phyloP scores from a whole-genome alignment of 345 rosid species.

The Cardamine chenopodiifolia region DNA sequence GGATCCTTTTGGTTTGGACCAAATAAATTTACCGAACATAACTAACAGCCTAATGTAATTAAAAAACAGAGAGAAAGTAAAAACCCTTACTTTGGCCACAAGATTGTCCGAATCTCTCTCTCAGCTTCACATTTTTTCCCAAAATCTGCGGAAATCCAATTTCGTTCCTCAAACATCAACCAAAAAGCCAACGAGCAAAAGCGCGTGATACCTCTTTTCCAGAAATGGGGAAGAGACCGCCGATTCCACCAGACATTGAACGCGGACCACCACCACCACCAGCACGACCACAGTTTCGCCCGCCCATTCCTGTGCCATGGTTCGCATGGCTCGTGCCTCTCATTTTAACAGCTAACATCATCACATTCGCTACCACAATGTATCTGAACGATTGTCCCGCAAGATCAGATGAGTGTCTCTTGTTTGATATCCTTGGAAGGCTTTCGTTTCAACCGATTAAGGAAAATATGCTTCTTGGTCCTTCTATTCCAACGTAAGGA shows the following conservation, averaged over 20 bases:
- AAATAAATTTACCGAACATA: slow-evolving; percentile 36
- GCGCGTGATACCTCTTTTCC: slow-evolving; percentile 36
- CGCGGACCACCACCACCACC: slow-evolving; percentile 40
- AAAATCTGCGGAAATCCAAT: slow-evolving; percentile 3
- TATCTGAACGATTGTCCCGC: slow-evolving; percentile 69
- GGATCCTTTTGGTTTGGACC: slow-evolving; percentile 23
- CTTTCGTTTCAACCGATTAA: slow-evolving; percentile 57
- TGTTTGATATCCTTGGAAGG: slow-evolving; percentile 51
- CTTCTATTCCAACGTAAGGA: slow-evolving; percentile 63
- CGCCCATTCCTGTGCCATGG: slow-evolving; percentile 58
- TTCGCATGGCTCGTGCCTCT: slow-evolving; percentile 70
- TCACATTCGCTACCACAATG: slow-evolving; percentile 60
- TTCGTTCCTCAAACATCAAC: slow-evolving; percentile 22
- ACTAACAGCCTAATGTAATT: slow-evolving; percentile 31
- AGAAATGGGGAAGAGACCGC: slow-evolving; percentile 47
- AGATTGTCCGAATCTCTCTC: slow-evolving; percentile 41
- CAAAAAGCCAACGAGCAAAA: slow-evolving; percentile 21
- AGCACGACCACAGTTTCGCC: slow-evolving; percentile 46
- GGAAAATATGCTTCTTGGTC: slow-evolving; percentile 67
- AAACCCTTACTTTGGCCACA: slow-evolving; percentile 34
- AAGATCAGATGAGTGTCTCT: slow-evolving; percentile 48
- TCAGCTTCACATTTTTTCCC: slow-evolving; percentile 29
- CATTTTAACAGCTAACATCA: slow-evolving; percentile 51
- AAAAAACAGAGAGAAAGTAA: slow-evolving; percentile 6
- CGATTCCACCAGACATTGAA: slow-evolving; percentile 41